A percentile compares a stretch with the other conserved stretches of the same genome.
Conservation (phyloP, 1,284 basidiomycete species). For the Sporisorium scitamineum region DNA sequence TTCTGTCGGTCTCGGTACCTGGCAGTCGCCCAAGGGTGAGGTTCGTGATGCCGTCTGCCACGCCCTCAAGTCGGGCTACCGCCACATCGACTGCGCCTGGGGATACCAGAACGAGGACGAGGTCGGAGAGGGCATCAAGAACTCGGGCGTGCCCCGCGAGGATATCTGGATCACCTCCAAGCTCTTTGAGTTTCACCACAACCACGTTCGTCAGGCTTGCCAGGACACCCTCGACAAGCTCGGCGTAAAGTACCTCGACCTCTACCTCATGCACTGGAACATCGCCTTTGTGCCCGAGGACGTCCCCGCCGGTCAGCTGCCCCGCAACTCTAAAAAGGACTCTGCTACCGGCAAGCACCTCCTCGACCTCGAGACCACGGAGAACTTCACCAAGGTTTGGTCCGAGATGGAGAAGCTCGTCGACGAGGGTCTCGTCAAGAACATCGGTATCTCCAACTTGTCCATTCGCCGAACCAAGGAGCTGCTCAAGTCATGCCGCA, state of each 20-base stretch:
- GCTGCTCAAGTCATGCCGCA: conserved; percentile 51
- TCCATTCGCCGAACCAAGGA: conserved; percentile 62
- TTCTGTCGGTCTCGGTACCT: conserved; percentile 58
- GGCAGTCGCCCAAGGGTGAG: conserved; percentile 68
- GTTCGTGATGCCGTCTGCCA: conserved; percentile 72
- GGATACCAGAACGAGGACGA: conserved; percentile 80
- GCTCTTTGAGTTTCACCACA: conserved; percentile 78
- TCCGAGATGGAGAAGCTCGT: conserved; percentile 60
- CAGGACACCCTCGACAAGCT: conserved; percentile 80
- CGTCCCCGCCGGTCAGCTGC: conserved; percentile 55
- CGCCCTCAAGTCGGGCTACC: conserved; percentile 61
- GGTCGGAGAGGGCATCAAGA: conserved; percentile 82
- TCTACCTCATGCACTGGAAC: conserved; percentile 84
- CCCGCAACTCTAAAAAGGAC: conserved; percentile 61
- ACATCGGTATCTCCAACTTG: conserved; percentile 75
- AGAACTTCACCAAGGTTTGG: conserved; percentile 57
- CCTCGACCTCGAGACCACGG: conserved; percentile 76
- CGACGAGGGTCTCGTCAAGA: conserved; percentile 60
- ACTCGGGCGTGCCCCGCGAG: conserved; percentile 79
- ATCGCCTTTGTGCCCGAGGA: conserved; percentile 61
- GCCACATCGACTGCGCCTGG: conserved; percentile 60
- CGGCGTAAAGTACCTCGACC: conserved; percentile 80
- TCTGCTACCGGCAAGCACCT: conserved; percentile 72
- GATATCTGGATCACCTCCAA: conserved; percentile 89
- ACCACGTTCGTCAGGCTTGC: conserved; percentile 73